These are phyloP conservation scores for Rosellinia necatrix DNA, from an alignment of 2,329 filamentous ascomycete genomes.

Conservation along the genomic window DNA sequence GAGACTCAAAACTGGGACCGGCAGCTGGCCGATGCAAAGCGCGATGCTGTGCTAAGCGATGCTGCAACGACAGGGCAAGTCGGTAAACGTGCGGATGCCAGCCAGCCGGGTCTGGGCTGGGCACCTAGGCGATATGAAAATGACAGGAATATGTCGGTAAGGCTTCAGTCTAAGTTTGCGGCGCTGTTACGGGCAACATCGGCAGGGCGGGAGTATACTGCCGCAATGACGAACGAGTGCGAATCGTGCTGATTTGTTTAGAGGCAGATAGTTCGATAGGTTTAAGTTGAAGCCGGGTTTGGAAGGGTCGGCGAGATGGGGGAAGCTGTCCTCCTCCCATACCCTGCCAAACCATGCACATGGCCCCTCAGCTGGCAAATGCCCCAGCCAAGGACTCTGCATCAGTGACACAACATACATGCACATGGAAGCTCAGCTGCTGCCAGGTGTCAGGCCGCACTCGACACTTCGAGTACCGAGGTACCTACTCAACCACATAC, in stretches of 20 bases:
- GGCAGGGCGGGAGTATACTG: conserved; percentile 7
- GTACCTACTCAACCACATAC: not conserved
- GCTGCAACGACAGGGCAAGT: conserved; percentile 1
- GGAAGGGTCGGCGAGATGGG: conserved; percentile 12
- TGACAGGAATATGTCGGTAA: not conserved
- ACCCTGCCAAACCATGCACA: conserved; percentile 12
- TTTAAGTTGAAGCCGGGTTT: conserved; percentile 17
- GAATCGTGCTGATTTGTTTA: conserved; percentile 19
- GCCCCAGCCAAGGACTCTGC: not conserved
- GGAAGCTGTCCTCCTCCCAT: conserved; percentile 9
- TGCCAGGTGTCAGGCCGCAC: not conserved
- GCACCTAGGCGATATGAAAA: not conserved
- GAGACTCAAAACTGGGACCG: not conserved
- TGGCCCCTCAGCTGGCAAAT: conserved; percentile 16
- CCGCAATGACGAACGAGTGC: conserved; percentile 9
- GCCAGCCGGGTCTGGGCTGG: not conserved
- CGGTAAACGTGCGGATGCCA: not conserved
- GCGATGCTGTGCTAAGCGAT: conserved; percentile 24
- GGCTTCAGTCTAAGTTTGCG: not conserved
- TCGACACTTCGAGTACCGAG: no score
- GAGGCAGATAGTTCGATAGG: conserved; percentile 18
- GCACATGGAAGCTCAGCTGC: not conserved
- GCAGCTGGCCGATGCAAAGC: conserved; percentile 11
- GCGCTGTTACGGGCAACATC: conserved; percentile 4
- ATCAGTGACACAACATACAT: not conserved